A percentile compares a stretch with the other conserved stretches of the same genome.
These are phyloP conservation scores for Coemansia sp. DNA, from an alignment of 192 early-diverging fungal genomes.

Conservation along the genomic window DNA sequence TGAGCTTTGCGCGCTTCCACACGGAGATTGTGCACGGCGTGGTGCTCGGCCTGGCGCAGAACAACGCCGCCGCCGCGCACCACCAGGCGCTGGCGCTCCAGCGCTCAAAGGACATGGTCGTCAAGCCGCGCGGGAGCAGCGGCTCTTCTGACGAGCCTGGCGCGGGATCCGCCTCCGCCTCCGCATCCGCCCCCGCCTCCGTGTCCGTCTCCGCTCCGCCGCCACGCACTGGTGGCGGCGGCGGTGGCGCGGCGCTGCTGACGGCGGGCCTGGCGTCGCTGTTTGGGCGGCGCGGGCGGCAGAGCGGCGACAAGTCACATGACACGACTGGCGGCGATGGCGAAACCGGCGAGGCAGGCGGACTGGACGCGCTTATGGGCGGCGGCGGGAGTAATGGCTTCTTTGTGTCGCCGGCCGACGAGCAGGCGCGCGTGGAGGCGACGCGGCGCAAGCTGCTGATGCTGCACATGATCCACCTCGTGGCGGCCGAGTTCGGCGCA, in stretches of 20 bases:
- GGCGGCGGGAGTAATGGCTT: constrained; percentile 10
- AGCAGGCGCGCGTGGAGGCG: constrained; percentile 40
- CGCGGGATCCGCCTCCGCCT: constrained; percentile 3
- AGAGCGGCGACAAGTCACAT: constrained; percentile 17
- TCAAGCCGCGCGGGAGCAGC: constrained; percentile 29
- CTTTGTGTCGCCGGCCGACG: constrained; percentile 45
- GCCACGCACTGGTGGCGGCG: too few relatives aligned
- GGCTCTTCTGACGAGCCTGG: not conserved
- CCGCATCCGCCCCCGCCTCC: not conserved
- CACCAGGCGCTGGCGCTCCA: constrained; percentile 33
- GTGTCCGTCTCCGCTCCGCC: not conserved
- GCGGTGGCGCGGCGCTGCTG: constrained; percentile 13
- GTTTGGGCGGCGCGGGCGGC: constrained; percentile 42
- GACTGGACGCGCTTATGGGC: not conserved
- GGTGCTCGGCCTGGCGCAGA: constrained; percentile 46
- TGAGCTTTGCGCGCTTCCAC: constrained; percentile 47
- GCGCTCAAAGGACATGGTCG: constrained; percentile 43
- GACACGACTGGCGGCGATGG: too few relatives aligned
- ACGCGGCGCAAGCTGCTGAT: constrained; percentile 53
- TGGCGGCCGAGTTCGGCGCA: constrained; percentile 46
- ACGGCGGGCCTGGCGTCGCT: constrained; percentile 32
- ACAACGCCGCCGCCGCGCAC: constrained; percentile 25
- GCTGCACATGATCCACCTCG: constrained; percentile 55
- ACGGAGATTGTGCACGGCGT: constrained; percentile 57
- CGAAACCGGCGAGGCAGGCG: not conserved